Conservation (phyloP, 2,329 filamentous ascomycete species). For the Daldinia sp. region DNA sequence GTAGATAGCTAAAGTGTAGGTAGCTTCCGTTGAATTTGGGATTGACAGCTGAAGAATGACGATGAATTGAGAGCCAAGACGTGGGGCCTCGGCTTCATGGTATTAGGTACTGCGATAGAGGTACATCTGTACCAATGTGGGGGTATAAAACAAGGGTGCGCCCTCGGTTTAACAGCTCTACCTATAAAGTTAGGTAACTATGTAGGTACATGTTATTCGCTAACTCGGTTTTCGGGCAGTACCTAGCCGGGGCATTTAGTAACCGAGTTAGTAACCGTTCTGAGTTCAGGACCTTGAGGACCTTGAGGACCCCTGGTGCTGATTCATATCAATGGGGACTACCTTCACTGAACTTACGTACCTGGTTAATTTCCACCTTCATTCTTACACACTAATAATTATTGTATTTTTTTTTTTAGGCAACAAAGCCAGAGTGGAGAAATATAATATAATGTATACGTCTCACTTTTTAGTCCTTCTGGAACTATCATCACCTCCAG, state of each 20-base stretch:
- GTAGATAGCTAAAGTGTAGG: conserved; percentile 7
- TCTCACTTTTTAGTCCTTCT: background rate
- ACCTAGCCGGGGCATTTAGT: too few relatives aligned
- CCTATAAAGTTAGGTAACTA: background rate
- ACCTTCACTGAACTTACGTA: background rate
- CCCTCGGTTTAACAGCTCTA: background rate
- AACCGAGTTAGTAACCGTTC: too few relatives aligned
- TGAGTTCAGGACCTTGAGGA: background rate
- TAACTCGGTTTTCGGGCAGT: too few relatives aligned
- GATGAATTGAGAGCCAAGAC: conserved; percentile 23
- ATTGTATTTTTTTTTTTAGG: too few relatives aligned
- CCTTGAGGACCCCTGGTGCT: conserved; percentile 6
- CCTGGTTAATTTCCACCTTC: background rate
- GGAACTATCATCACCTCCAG: background rate
- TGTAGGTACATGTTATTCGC: too few relatives aligned
- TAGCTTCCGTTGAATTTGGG: background rate
- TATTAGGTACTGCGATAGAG: conserved; percentile 14
- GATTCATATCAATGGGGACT: conserved; percentile 6
- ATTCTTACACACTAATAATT: too few relatives aligned
- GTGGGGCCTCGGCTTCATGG: conserved; percentile 42
- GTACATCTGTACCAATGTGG: conserved; percentile 4
- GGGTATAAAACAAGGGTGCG: background rate
- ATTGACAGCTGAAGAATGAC: conserved; percentile 30
- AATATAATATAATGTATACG: background rate
- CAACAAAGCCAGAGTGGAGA: conserved; percentile 3